These are phyloP conservation scores for Pseudofabraea citricarpa DNA, from an alignment of 2,329 filamentous ascomycete species.

Conservation along the genomic window DNA sequence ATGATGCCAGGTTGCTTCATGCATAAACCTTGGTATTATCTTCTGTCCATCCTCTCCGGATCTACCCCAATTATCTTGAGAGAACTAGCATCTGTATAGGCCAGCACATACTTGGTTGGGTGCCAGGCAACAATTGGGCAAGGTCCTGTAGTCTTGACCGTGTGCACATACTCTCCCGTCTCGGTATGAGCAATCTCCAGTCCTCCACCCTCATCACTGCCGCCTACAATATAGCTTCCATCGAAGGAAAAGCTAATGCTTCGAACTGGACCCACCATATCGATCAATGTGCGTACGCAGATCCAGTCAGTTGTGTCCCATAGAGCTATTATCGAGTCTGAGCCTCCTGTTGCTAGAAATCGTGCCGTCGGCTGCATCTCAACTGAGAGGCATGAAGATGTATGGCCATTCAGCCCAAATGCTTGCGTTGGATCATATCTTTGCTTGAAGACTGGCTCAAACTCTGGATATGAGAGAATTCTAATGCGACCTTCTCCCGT, in stretches of 20 bases:
- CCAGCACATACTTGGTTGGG: conserved; percentile 67
- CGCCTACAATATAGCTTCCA: conserved; percentile 68
- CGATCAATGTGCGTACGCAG: conserved; percentile 65
- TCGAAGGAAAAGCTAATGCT: conserved; percentile 74
- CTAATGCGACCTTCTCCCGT: conserved; percentile 67
- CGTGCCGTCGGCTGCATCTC: conserved; percentile 67
- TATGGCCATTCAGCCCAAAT: conserved; percentile 67
- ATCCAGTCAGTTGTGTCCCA: conserved; percentile 79
- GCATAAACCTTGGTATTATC: neutral
- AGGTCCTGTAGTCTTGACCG: conserved; percentile 61
- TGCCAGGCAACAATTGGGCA: conserved; percentile 71
- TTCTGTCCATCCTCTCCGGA: conserved; percentile 18
- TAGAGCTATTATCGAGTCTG: conserved; percentile 69
- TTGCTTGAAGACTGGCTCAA: conserved; percentile 49
- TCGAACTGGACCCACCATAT: conserved; percentile 64
- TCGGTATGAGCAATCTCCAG: conserved; percentile 69
- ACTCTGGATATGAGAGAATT: conserved; percentile 62
- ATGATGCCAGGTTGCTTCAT: too few relatives aligned
- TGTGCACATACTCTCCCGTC: conserved; percentile 68
- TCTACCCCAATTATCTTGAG: conserved; percentile 56
- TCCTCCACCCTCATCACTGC: conserved; percentile 66
- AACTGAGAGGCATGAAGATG: conserved; percentile 63
- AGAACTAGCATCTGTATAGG: conserved; percentile 61
- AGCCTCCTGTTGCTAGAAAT: conserved; percentile 69
- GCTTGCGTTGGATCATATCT: conserved; percentile 40